phyloP scores from a whole-genome alignment of 2,329 filamentous ascomycete genomes.

The Seiridium cupressi region DNA sequence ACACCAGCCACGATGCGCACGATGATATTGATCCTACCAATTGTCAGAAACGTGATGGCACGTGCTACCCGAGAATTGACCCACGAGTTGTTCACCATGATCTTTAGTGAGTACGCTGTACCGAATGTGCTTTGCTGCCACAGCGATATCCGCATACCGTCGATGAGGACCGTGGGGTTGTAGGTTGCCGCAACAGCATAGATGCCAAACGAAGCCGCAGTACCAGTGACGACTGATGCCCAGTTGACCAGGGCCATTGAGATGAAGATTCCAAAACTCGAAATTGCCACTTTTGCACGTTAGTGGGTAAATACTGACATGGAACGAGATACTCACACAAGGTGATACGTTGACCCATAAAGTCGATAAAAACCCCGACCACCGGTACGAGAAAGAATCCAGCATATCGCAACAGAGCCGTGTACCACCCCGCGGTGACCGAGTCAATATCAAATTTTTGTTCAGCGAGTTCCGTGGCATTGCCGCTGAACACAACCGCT shows the following conservation, averaged over 20 bases:
- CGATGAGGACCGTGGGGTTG: constrained; percentile 58
- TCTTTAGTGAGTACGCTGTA: constrained; percentile 57
- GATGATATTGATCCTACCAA: constrained; percentile 55
- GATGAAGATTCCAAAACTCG: constrained; percentile 48
- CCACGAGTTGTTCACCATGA: constrained; percentile 58
- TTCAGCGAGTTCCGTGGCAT: constrained; percentile 60
- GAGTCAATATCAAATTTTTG: constrained; percentile 54
- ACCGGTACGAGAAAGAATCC: constrained; percentile 58
- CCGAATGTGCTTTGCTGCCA: constrained; percentile 61
- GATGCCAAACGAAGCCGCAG: constrained; percentile 58
- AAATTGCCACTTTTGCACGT: constrained; percentile 31
- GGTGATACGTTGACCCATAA: constrained; percentile 51
- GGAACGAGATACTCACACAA: constrained; percentile 28
- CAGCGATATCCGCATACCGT: constrained; percentile 57
- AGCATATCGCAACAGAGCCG: constrained; percentile 51
- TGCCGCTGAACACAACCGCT: constrained; percentile 51
- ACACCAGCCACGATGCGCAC: constrained; percentile 55
- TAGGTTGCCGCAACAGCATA: constrained; percentile 55
- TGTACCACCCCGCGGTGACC: constrained; percentile 60
- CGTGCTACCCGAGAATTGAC: constrained; percentile 9
- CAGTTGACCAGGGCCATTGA: constrained; percentile 56
- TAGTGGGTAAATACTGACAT: not conserved
- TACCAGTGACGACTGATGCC: constrained; percentile 45
- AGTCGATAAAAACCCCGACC: constrained; percentile 54
- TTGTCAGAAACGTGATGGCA: not conserved